Conservation (phyloP, 768 basidiomycete genomes). For the Pulveroboletus frians region DNA sequence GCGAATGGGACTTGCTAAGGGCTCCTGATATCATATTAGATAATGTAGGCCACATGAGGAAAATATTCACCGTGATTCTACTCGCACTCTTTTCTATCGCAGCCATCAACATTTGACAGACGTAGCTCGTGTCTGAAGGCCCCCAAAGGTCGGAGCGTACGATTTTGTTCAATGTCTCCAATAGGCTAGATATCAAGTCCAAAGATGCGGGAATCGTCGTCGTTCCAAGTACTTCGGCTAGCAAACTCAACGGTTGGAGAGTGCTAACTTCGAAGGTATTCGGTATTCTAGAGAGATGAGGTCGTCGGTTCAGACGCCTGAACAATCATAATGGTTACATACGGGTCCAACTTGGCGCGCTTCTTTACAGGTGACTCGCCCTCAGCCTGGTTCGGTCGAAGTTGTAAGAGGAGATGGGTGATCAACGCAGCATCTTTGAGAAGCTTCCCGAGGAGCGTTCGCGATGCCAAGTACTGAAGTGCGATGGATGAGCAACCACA, state of each 20-base stretch:
- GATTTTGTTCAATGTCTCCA: conserved; percentile 69
- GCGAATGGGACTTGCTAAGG: conserved; percentile 56
- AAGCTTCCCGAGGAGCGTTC: conserved; percentile 44
- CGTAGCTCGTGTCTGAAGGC: conserved; percentile 66
- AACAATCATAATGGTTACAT: conserved; percentile 32
- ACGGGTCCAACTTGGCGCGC: conserved; percentile 59
- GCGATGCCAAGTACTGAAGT: conserved; percentile 41
- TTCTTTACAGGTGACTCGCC: conserved; percentile 52
- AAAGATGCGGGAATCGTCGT: conserved; percentile 61
- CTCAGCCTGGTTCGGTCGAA: conserved; percentile 43
- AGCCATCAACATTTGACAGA: conserved; percentile 81
- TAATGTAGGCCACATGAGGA: not conserved
- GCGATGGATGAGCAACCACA: not conserved
- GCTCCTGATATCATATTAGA: conserved; percentile 37
- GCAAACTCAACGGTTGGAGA: conserved; percentile 47
- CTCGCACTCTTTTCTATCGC: conserved; percentile 65
- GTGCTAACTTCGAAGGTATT: conserved; percentile 33
- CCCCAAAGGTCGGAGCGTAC: conserved; percentile 49
- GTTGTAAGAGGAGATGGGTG: conserved; percentile 42
- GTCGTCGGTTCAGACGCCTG: not conserved
- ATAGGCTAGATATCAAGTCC: conserved; percentile 62
- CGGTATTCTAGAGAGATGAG: conserved; percentile 2
- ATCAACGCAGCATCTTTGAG: conserved; percentile 51
- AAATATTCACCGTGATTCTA: conserved; percentile 46
- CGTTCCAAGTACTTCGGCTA: conserved; percentile 70